These are phyloP conservation scores for Trametes cinnabarina DNA, from an alignment of 768 basidiomycete genomes.

Conservation along the genomic window DNA sequence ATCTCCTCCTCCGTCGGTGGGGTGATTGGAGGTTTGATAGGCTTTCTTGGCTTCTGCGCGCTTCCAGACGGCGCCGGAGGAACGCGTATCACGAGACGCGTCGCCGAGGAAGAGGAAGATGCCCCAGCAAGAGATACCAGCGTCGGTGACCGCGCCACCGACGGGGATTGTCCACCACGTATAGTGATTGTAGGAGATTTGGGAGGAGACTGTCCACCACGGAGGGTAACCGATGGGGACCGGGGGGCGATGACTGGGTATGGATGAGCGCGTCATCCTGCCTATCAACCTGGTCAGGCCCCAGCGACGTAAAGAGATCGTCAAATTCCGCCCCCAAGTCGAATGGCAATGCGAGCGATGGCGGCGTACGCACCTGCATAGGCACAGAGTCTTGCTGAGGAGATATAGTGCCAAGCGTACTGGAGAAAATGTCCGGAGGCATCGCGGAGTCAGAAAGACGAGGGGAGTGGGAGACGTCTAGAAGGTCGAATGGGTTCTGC, in stretches of 20 bases:
- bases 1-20: constrained; percentile 1
- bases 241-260: neutral
- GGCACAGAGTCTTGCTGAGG: neutral
- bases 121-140: neutral
- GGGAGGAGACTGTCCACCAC: neutral
- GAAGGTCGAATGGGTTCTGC: neutral
- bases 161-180: neutral
- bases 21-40: constrained; percentile 1
- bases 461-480: neutral
- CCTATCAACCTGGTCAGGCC: too few species aligned
- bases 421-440: neutral
- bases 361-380: constrained; percentile 12
- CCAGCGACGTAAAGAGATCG: neutral
- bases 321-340: neutral
- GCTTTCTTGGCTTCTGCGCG: neutral
- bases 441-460: neutral
- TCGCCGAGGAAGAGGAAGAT: neutral
- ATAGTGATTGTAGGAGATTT: neutral
- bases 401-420: neutral
- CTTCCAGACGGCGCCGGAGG: neutral
- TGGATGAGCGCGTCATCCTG: neutral
- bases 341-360: neutral
- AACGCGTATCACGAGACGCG: constrained; percentile 4
- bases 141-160: neutral
- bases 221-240: neutral